Evolutionary conservation across 2,329 filamentous ascomycete species (phyloP).

Genomic region (Calonectria montana): DNA sequence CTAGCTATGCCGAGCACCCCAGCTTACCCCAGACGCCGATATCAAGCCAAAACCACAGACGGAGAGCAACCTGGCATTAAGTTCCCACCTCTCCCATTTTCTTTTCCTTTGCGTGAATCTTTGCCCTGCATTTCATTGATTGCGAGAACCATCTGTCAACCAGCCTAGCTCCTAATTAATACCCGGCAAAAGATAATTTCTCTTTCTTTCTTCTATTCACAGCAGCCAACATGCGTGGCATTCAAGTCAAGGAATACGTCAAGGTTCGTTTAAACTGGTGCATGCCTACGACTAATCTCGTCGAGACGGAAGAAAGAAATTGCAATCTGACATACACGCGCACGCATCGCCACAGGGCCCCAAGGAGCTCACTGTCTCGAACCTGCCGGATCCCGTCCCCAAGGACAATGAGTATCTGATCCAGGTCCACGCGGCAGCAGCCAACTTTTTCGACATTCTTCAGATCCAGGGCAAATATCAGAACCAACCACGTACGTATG

Average conservation of each 20-base stretch:
- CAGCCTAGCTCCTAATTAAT: neutral
- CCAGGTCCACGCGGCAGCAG: conserved; percentile 85
- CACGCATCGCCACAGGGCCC: conserved; percentile 69
- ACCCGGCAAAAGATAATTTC: neutral
- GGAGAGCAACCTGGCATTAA: neutral
- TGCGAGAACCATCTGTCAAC: neutral
- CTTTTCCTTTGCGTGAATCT: neutral
- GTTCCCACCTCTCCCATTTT: neutral
- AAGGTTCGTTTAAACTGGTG: conserved; percentile 61
- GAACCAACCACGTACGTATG: conserved; percentile 78
- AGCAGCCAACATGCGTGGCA: conserved; percentile 73
- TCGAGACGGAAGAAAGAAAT: neutral
- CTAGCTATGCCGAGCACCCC: conserved; percentile 1
- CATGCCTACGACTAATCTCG: neutral
- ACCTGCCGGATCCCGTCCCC: conserved; percentile 80
- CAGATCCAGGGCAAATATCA: conserved; percentile 98
- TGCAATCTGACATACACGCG: neutral
- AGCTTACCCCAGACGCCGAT: conserved; percentile 3
- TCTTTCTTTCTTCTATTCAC: neutral
- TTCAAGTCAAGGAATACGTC: conserved; percentile 80
- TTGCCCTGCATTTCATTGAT: neutral
- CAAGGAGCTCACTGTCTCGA: conserved; percentile 79
- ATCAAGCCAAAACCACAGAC: neutral
- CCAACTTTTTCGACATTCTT: conserved; percentile 97
- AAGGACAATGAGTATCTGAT: conserved; percentile 84